Evolutionary conservation across 73 alveolate genomes (phyloP).

Genomic region (Tetrahymena borealis): DNA sequence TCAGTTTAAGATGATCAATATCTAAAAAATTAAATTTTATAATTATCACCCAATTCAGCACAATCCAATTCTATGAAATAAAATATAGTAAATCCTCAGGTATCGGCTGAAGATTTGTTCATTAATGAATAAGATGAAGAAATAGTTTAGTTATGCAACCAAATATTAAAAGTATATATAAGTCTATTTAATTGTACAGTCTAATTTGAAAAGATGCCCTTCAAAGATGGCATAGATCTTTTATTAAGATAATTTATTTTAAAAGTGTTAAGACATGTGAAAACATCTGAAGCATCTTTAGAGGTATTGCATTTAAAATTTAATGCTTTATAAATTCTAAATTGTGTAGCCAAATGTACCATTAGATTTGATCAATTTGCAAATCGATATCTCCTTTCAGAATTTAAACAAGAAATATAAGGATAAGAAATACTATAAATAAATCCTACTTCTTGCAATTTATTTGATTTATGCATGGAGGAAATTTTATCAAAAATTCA

Average conservation of each 20-base stretch:
- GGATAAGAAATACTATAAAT: background rate
- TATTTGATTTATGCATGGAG: background rate
- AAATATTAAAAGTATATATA: background rate
- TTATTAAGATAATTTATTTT: background rate
- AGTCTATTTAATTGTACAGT: background rate
- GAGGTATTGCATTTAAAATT: background rate
- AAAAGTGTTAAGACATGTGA: background rate
- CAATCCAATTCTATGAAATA: background rate
- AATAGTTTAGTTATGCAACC: background rate
- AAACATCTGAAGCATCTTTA: background rate
- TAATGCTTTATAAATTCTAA: background rate
- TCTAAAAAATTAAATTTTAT: background rate
- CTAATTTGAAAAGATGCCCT: background rate
- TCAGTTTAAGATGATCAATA: background rate
- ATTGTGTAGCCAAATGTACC: background rate
- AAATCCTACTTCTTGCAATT: background rate
- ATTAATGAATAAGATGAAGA: background rate
- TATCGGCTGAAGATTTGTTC: background rate
- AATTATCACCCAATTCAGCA: background rate
- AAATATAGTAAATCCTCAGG: background rate
- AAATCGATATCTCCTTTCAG: background rate
- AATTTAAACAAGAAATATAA: background rate
- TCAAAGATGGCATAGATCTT: background rate
- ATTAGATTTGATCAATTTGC: background rate
- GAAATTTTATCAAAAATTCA: background rate